Percentiles rank a stretch among this genome's conserved stretches.
Evolutionary conservation across 768 basidiomycete genomes (phyloP).

Genomic region (Gautieria morchelliformis): DNA sequence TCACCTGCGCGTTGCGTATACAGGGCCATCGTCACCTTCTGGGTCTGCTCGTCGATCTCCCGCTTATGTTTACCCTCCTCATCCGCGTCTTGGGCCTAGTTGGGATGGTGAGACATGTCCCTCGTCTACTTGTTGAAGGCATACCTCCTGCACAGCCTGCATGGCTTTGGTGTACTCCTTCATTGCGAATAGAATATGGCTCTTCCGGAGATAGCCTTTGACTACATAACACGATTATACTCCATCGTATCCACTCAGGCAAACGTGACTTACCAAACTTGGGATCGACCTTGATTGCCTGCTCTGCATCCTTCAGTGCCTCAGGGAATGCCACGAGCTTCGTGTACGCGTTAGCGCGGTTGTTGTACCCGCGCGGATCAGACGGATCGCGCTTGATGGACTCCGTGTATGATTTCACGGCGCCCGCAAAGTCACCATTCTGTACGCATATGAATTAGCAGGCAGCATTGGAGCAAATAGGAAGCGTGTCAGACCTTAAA

Average conservation of each 20-base stretch:
- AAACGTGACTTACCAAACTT: constrained; percentile 50
- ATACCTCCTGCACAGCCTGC: constrained; percentile 59
- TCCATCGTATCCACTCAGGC: neutral
- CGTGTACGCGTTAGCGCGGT: constrained; percentile 95
- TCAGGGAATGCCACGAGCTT: constrained; percentile 91
- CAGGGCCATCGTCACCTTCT: constrained; percentile 74
- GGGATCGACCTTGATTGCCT: constrained; percentile 87
- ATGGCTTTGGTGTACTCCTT: constrained; percentile 84
- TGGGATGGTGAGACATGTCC: neutral
- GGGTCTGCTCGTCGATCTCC: constrained; percentile 75
- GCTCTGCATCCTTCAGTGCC: constrained; percentile 90
- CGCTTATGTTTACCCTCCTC: constrained; percentile 69
- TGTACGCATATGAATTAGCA: constrained; percentile 6
- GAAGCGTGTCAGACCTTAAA: constrained; percentile 52
- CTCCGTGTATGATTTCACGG: constrained; percentile 90
- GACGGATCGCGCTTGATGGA: constrained; percentile 91
- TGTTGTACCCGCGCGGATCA: constrained; percentile 92
- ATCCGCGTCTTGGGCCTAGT: constrained; percentile 61
- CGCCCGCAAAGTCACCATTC: constrained; percentile 77
- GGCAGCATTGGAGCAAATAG: neutral
- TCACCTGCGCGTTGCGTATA: constrained; percentile 73
- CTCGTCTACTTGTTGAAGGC: neutral
- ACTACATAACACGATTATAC: constrained; percentile 34
- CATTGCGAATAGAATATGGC: constrained; percentile 79
- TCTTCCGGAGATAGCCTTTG: constrained; percentile 94